Evolutionary conservation across 345 rosid species (phyloP), one percentile per base, ranked within the genome.

Genomic region (Dipteronia dyeriana): DNA sequence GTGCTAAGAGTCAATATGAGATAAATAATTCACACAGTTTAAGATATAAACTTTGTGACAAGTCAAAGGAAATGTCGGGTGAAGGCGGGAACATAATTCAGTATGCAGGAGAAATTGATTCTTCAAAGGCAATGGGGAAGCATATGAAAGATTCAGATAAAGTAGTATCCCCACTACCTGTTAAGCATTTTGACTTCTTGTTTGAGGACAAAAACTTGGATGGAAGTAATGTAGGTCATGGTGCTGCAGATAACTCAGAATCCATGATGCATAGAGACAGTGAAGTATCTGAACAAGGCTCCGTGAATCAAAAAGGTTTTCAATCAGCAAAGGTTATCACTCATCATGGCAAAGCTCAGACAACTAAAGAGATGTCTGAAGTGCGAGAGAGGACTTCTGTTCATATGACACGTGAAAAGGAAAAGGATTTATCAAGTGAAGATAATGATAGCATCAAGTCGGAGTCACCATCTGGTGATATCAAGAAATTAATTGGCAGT

Each of bases 111-210:
- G 62, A 54, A 74, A 56, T 53, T 63, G 80, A 70, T 82, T 88
- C 84, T 82, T 83, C 79, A 75, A 85, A 85, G 79, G 73, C 76
- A 61, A 16, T 38, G 23, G 83, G 83, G 84, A 86, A 84, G 81
- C 79, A 76, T 74, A 78, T 72, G 66, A 84, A 84, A 66, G 86
- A 81, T 74, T 80, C 81, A 19, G 68, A 67, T 53, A 85, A 75
- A 75, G 85, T 84, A 83, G 87, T 69, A 51, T 91, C 92, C 70
- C 90, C 87, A 23, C 83, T 95, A 63, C 99, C 96, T 78, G 92
- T 95, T 73, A 95, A 89, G 83, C 94, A 93, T 79, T 89, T 95
- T 70, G 96, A 95, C 76, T 87, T 89, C 70, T 78, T 87, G 76
- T 88, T 83, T 77, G 94, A 88, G 78, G 99, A 88, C 75, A 90